These are phyloP conservation scores for Trichosanthes cucumerina DNA, from an alignment of 306 rosid genomes.

Conservation along the genomic window DNA sequence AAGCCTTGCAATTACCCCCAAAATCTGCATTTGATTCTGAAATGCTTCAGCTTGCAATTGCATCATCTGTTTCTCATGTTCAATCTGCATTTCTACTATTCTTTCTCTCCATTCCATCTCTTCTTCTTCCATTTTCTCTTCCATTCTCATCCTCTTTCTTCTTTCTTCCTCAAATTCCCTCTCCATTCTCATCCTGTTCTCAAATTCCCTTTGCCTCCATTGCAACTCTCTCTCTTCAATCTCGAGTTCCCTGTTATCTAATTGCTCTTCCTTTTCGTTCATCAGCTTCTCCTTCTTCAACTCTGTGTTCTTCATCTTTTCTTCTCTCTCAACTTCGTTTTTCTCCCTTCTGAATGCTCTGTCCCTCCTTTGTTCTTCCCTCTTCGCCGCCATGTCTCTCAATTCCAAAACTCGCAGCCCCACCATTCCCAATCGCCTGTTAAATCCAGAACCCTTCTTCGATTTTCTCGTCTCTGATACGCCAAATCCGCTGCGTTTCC, in stretches of 20 bases:
- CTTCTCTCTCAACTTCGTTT: constrained; percentile 29
- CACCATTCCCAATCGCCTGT: constrained; percentile 29
- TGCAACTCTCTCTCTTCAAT: constrained; percentile 45
- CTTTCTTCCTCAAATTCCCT: constrained; percentile 43
- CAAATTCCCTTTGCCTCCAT: constrained; percentile 44
- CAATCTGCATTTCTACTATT: constrained; percentile 72
- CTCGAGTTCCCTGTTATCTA: constrained; percentile 41
- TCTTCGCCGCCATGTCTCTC: constrained; percentile 52
- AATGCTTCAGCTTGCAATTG: constrained; percentile 81
- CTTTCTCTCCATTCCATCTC: constrained; percentile 91
- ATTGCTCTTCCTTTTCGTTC: constrained; percentile 35
- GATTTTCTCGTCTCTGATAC: constrained; percentile 16
- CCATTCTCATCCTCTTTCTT: constrained; percentile 48
- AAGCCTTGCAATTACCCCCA: constrained; percentile 65
- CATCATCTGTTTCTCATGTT: constrained; percentile 86
- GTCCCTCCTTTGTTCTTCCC: constrained; percentile 70
- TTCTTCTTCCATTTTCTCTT: constrained; percentile 75
- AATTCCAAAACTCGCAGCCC: constrained; percentile 39
- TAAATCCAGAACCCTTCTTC: constrained; percentile 29
- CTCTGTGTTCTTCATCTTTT: constrained; percentile 37
- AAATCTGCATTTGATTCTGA: constrained; percentile 84
- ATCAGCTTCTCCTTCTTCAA: constrained; percentile 30
- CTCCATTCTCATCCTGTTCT: constrained; percentile 46
- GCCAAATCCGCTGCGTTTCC: constrained; percentile 14
- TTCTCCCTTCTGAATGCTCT: constrained; percentile 51